phyloP scores from a whole-genome alignment of 2,329 filamentous ascomycete genomes.

The Exutisphaerella laricina region DNA sequence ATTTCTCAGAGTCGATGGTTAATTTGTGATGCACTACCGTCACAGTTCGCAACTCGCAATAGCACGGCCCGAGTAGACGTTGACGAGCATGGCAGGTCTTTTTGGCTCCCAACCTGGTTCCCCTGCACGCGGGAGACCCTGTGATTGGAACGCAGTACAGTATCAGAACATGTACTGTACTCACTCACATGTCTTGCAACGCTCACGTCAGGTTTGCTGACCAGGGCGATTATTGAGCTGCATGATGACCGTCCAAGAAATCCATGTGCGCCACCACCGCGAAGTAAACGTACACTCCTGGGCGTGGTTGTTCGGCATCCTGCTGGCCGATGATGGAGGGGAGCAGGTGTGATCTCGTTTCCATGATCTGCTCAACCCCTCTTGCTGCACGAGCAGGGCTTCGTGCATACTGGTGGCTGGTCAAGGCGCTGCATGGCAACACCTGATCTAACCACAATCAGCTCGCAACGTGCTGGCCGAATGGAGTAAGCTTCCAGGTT shows the following conservation, averaged over 20 bases:
- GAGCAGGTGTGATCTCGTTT: not conserved
- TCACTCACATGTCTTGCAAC: not conserved
- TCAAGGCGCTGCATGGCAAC: not conserved
- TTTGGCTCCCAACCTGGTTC: conserved; percentile 6
- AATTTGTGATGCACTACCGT: conserved; percentile 1
- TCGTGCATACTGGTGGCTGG: conserved; percentile 7
- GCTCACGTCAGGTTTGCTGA: not conserved
- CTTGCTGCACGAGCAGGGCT: conserved; percentile 2
- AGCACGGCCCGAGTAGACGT: conserved; percentile 7
- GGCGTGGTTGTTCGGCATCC: conserved; percentile 8
- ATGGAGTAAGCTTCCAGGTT: not conserved
- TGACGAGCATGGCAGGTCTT: conserved; percentile 2
- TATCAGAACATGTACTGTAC: not conserved
- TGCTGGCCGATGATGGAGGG: too few relatives aligned
- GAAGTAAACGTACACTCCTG: too few relatives aligned
- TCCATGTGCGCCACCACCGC: too few relatives aligned
- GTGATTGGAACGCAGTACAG: not conserved
- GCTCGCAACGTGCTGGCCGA: not conserved
- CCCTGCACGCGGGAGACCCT: conserved; percentile 10
- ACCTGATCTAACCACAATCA: not conserved
- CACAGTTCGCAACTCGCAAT: conserved; percentile 10
- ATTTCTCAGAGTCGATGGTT: not conserved
- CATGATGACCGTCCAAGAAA: too few relatives aligned
- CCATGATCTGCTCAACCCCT: conserved; percentile 1
- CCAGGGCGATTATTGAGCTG: conserved; percentile 1